These are phyloP conservation scores for Psilocybe azurescens DNA, from an alignment of 768 basidiomycete genomes.

Conservation along the genomic window DNA sequence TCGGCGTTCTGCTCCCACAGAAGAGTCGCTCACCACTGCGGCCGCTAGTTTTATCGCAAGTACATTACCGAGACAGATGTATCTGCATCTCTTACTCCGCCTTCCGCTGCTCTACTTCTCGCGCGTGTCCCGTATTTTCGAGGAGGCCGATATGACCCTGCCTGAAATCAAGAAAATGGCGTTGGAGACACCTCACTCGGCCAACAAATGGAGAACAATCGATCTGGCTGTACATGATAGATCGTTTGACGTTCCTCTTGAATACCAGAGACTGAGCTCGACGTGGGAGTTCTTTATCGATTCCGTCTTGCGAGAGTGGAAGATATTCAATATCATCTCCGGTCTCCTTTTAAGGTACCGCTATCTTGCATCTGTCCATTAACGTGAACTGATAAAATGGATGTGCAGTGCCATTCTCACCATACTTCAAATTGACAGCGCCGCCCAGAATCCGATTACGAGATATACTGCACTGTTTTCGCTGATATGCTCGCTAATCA, in stretches of 20 bases:
- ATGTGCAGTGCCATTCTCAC: conserved; percentile 33
- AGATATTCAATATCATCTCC: conserved; percentile 34
- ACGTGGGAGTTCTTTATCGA: conserved; percentile 34
- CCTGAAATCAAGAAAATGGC: conserved; percentile 57
- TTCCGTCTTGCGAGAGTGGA: conserved; percentile 33
- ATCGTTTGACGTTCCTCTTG: conserved; percentile 12
- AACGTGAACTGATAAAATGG: neutral
- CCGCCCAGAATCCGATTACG: conserved; percentile 52
- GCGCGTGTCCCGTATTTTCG: conserved; percentile 66
- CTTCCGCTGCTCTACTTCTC: conserved; percentile 71
- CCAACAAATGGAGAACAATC: neutral
- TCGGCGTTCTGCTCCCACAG: neutral
- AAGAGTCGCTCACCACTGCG: neutral
- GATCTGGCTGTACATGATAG: conserved; percentile 7
- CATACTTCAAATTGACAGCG: conserved; percentile 35
- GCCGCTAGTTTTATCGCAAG: conserved; percentile 23
- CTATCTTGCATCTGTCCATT: neutral
- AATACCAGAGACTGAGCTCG: conserved; percentile 21
- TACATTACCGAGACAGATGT: conserved; percentile 32
- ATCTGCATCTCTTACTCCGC: conserved; percentile 48
- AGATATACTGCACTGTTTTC: conserved; percentile 60
- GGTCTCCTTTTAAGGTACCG: conserved; percentile 28
- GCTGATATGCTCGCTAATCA: conserved; percentile 60
- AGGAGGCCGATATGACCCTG: conserved; percentile 64
- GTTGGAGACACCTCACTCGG: conserved; percentile 26